Evolutionary conservation across 2,329 filamentous ascomycete genomes (phyloP), one percentile per base, ranked within the genome.

Genomic region (Aspergillus sclerotialis): DNA sequence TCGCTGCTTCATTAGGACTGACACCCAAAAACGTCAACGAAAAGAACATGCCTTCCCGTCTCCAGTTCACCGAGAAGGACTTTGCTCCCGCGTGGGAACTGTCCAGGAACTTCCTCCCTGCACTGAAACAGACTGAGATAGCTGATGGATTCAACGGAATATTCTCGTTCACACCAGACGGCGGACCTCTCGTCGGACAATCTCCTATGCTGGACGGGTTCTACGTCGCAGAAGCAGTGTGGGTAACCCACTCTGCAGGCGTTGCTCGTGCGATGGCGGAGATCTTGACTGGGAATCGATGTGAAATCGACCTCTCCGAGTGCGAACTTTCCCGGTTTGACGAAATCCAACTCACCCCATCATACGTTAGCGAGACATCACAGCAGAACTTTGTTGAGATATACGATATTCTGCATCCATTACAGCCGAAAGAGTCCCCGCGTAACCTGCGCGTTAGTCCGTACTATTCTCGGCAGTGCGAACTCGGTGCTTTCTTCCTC

Each of bases 121-220:
- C 59, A 1, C 57, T 81, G 4, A 53, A 58, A 3, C 59, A 73
- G 4, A 68, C 60, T 10, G 55, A 75, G 37, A 68, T 81, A 5
- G 70, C 62, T 0, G 70, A 78, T 26, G 78, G 76, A 0, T 81
- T 81, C 64, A 81, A 81, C 45, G 77, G 77, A 3, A 69, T 81
- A 45, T 76, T 81, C 54, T 81, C 77, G 0, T 81, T 81, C 48
- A 81, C 77, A 0, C 77, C 77, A 0, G 77, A 81, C 33, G 76
- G 77, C 1, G 75, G 74, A 0, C 72, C 77, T 0, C 63, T 81
- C 0, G 63, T 81, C 2, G 77, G 77, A 3, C 67, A 73, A 45
- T 65, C 74, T 0, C 75, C 77, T 5, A 68, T 67, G 10, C 54
- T 81, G 0, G 72, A 79, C 29, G 74, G 74, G 9, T 80, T 81